Evolutionary conservation across 345 rosid genomes (phyloP).

Genomic region (Brassica rapa): DNA sequence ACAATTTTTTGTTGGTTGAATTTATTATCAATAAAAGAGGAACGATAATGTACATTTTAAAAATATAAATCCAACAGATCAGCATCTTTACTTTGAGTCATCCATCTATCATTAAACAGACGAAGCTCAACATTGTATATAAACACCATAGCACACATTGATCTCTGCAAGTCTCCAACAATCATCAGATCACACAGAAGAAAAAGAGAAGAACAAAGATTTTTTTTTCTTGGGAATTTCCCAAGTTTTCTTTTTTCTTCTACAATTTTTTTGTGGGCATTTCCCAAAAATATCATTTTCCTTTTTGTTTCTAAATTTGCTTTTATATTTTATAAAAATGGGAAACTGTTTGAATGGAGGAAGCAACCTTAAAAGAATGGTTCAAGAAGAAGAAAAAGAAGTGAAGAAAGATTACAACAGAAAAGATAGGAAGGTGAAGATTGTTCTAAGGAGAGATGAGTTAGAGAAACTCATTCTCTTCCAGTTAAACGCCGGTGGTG

Average conservation of each 20-base stretch:
- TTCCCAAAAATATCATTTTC: constrained; percentile 8
- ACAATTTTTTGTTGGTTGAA: constrained; percentile 29
- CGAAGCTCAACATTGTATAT: constrained; percentile 15
- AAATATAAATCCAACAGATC: constrained; percentile 20
- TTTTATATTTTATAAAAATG: constrained; percentile 18
- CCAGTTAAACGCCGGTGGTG: constrained; percentile 37
- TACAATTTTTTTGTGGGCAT: constrained; percentile 19
- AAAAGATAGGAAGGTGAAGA: constrained; percentile 37
- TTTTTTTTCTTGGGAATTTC: constrained; percentile 42
- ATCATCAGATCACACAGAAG: constrained; percentile 24
- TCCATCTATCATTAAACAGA: constrained; percentile 22
- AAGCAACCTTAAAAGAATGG: constrained; percentile 16
- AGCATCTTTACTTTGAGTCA: constrained; percentile 35
- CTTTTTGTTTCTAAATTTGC: background rate
- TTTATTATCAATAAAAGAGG: constrained; percentile 10
- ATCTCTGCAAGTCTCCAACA: constrained; percentile 31
- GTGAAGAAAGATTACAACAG: constrained; percentile 33
- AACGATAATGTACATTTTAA: background rate
- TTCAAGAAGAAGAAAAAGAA: constrained; percentile 25
- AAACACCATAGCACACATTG: constrained; percentile 20
- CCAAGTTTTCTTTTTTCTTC: constrained; percentile 42
- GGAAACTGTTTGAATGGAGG: constrained; percentile 45
- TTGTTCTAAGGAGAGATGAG: constrained; percentile 47
- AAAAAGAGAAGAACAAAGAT: constrained; percentile 24
- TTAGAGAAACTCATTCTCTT: constrained; percentile 46